These are phyloP conservation scores for Exophiala dermatitidis DNA, from an alignment of 2,329 filamentous ascomycete genomes.

Conservation along the genomic window DNA sequence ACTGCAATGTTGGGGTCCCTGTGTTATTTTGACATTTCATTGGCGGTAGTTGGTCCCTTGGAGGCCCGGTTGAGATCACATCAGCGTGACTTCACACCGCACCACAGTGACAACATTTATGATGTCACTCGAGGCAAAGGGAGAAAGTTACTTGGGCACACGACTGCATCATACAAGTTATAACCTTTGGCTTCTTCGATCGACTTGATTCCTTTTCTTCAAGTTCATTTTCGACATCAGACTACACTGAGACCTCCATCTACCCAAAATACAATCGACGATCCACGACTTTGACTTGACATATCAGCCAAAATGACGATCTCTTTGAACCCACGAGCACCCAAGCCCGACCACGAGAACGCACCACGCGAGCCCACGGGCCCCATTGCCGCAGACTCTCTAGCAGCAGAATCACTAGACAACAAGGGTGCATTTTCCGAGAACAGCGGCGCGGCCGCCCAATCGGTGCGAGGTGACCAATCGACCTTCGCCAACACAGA, in stretches of 20 bases:
- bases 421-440: constrained; percentile 53
- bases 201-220: too few relatives aligned
- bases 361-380: constrained; percentile 59
- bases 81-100: not conserved
- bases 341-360: constrained; percentile 43
- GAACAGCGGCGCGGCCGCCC: constrained; percentile 50
- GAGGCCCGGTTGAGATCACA: too few relatives aligned
- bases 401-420: constrained; percentile 65
- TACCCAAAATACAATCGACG: too few relatives aligned
- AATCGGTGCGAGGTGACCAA: constrained; percentile 44
- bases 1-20: too few relatives aligned
- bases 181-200: too few relatives aligned
- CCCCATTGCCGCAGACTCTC: constrained; percentile 58
- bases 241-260: too few relatives aligned
- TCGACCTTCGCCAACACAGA: constrained; percentile 52
- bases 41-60: too few relatives aligned
- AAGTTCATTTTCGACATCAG: too few relatives aligned
- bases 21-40: too few relatives aligned
- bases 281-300: not conserved
- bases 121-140: not conserved
- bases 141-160: too few relatives aligned
- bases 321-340: constrained; percentile 19
- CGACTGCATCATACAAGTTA: too few relatives aligned
- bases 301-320: constrained; percentile 4
- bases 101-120: not conserved